A percentile compares a stretch with the other conserved stretches of the same genome.
These are phyloP conservation scores for Colletotrichum tropicale DNA, from an alignment of 2,329 filamentous ascomycete genomes.

Conservation along the genomic window DNA sequence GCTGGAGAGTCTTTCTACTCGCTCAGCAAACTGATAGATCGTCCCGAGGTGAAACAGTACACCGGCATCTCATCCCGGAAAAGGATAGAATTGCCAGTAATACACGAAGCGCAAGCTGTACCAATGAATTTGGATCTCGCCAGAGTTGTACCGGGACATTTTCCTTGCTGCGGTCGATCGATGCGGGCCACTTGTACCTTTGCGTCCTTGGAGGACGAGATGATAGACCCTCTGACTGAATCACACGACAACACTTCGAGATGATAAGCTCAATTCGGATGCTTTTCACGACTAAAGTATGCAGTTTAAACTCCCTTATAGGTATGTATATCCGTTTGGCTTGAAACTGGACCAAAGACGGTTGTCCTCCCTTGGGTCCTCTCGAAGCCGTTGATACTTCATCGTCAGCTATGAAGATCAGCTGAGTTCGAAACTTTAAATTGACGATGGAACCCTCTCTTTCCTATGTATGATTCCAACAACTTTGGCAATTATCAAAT, in stretches of 20 bases:
- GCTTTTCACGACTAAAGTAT: background rate
- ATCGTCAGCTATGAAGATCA: background rate
- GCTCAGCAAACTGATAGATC: background rate
- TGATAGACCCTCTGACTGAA: background rate
- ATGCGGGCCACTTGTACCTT: background rate
- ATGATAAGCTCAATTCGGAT: background rate
- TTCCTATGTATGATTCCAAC: background rate
- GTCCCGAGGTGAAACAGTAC: background rate
- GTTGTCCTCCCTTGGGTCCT: background rate
- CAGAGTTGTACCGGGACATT: background rate
- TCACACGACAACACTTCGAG: background rate
- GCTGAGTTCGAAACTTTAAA: background rate
- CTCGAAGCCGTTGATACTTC: background rate
- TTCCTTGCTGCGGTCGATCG: background rate
- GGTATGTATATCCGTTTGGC: background rate
- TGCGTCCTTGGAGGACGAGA: background rate
- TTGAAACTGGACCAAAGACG: background rate
- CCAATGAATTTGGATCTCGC: background rate
- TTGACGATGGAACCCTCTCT: background rate
- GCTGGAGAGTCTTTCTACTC: background rate
- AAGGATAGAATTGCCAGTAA: background rate
- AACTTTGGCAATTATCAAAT: background rate
- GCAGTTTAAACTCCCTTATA: background rate
- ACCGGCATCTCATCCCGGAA: background rate
- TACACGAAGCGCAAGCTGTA: background rate